These are phyloP conservation scores for Chlorella sp. DNA, from an alignment of 139 green algal genomes.

Conservation along the genomic window DNA sequence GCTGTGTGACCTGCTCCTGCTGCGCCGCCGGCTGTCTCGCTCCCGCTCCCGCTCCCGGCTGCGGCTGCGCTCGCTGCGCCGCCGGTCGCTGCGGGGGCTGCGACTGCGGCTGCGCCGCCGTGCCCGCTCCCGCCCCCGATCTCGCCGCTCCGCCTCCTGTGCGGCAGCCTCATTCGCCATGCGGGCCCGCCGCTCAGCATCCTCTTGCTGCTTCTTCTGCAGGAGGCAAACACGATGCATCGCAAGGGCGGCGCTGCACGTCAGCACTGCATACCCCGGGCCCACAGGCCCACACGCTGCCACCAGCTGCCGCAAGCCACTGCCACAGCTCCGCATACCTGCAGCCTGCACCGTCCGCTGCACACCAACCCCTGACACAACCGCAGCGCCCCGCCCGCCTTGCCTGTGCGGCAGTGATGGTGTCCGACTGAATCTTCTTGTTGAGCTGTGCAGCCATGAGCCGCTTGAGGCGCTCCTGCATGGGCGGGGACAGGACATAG, in stretches of 20 bases:
- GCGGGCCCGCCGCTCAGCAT: neutral
- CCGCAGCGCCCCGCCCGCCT: slow-evolving; percentile 13
- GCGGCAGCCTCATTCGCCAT: neutral
- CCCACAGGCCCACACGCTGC: too few relatives aligned
- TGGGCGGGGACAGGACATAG: too few relatives aligned
- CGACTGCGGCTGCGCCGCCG: neutral
- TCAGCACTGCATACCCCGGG: too few relatives aligned
- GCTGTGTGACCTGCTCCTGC: neutral
- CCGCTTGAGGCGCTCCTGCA: slow-evolving; percentile 79
- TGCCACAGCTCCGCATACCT: neutral
- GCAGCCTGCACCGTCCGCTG: neutral
- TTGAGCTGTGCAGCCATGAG: slow-evolving; percentile 85
- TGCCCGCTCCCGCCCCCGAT: neutral
- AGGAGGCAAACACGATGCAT: too few relatives aligned
- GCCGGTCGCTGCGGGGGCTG: neutral
- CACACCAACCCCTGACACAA: too few relatives aligned
- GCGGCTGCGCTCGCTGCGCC: neutral
- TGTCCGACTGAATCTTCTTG: slow-evolving; percentile 78
- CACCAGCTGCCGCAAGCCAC: too few relatives aligned
- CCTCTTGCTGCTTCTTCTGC: slow-evolving; percentile 34
- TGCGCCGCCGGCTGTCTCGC: neutral
- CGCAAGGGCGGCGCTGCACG: too few relatives aligned
- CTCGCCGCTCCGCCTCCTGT: neutral
- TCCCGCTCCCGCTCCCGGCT: neutral
- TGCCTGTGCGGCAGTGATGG: slow-evolving; percentile 58